A percentile compares a stretch with the other conserved stretches of the same genome.
Conservation (phyloP, 768 basidiomycete species). For the Russula foetens region DNA sequence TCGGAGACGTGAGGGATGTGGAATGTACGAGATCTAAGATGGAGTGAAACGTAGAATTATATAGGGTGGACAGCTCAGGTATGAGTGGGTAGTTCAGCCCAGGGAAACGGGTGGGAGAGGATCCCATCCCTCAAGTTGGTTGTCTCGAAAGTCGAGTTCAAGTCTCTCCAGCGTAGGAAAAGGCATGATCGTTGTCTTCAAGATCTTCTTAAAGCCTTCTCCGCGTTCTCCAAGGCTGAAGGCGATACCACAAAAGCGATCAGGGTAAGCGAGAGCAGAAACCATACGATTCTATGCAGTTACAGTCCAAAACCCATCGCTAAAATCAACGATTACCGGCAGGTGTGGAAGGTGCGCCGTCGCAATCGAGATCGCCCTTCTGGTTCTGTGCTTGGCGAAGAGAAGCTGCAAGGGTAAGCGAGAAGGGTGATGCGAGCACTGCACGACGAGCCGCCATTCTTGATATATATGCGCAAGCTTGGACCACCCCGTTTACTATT, state of each 20-base stretch:
- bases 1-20: too few relatives aligned
- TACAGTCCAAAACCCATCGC: too few relatives aligned
- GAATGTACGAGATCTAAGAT: too few relatives aligned
- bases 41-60: too few relatives aligned
- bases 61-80: too few relatives aligned
- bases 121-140: too few relatives aligned
- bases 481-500: neutral
- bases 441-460: neutral
- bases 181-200: neutral
- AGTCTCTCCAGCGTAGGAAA: neutral
- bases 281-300: neutral
- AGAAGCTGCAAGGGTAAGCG: neutral
- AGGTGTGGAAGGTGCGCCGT: neutral
- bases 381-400: neutral
- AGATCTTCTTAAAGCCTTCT: neutral
- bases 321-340: neutral
- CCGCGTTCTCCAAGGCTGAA: too few relatives aligned
- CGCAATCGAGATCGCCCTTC: neutral
- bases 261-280: neutral
- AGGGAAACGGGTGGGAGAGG: too few relatives aligned
- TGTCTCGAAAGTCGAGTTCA: neutral
- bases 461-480: neutral
- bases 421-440: neutral
- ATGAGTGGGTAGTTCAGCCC: too few relatives aligned
- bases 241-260: neutral